Evolutionary conservation across 495 filamentous ascomycete genomes (phyloP).

Genomic region (Apodospora peruviana): DNA sequence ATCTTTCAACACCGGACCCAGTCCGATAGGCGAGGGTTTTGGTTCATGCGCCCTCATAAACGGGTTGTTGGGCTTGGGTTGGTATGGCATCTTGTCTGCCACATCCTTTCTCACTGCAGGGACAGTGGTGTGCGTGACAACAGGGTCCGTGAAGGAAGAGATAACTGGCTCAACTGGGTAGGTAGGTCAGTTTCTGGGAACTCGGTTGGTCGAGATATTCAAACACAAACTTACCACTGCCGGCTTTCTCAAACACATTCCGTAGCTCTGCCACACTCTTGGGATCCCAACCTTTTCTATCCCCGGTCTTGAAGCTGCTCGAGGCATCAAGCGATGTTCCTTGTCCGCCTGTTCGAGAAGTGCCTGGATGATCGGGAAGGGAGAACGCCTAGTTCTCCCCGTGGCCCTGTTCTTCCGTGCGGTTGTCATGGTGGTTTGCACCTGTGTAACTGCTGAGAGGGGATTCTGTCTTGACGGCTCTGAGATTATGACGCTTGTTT

Average conservation of each 20-base stretch:
- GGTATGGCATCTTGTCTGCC: neutral
- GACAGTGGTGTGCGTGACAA: neutral
- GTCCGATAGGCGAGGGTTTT: too few species aligned
- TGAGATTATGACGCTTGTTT: too few species aligned
- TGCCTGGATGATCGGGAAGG: neutral
- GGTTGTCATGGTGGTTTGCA: too few species aligned
- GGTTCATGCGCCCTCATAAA: too few species aligned
- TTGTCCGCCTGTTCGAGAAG: neutral
- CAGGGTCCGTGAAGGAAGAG: neutral
- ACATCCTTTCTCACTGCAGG: neutral
- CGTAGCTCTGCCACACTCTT: slow-evolving; percentile 25
- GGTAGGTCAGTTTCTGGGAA: neutral
- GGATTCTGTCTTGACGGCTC: too few species aligned
- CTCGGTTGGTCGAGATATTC: too few species aligned
- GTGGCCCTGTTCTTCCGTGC: too few species aligned
- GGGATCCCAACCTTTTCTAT: slow-evolving; percentile 17
- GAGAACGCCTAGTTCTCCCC: too few species aligned
- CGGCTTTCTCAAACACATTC: slow-evolving; percentile 25
- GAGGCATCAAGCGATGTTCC: too few species aligned
- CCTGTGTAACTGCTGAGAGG: too few species aligned
- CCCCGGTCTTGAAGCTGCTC: neutral
- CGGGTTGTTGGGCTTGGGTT: neutral
- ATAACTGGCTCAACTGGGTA: too few species aligned
- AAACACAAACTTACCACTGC: neutral
- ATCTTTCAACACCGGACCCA: too few species aligned